A percentile compares a stretch with the other conserved stretches of the same genome.
Evolutionary conservation across 2,329 filamentous ascomycete genomes (phyloP).

Genomic region (Trichoderma cornu-damae): DNA sequence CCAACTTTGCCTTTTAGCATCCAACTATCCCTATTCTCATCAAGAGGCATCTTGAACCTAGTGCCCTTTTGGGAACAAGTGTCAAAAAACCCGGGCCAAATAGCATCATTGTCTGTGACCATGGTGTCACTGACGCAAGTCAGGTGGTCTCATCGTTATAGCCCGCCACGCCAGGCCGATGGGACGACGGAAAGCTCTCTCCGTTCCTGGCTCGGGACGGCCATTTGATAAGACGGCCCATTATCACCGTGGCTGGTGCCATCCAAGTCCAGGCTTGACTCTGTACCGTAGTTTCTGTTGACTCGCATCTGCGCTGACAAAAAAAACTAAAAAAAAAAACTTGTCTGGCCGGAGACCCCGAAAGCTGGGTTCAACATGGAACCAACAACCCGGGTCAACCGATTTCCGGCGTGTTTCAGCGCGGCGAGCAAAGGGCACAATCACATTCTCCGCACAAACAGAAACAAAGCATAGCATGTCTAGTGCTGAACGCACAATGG

Average conservation of each 20-base stretch:
- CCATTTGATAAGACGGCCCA: neutral
- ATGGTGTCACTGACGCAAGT: constrained; percentile 16
- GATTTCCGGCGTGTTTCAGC: too few relatives aligned
- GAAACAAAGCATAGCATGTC: constrained; percentile 8
- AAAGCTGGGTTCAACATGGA: neutral
- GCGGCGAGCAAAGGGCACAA: too few relatives aligned
- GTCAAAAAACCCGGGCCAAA: neutral
- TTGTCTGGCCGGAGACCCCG: neutral
- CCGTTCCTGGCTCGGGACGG: constrained; percentile 4
- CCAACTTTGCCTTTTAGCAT: too few relatives aligned
- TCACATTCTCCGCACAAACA: neutral
- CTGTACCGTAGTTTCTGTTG: neutral
- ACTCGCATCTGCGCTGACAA: neutral
- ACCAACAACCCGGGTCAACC: too few relatives aligned
- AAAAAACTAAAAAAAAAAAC: neutral
- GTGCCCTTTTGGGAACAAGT: constrained; percentile 2
- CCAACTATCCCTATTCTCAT: neutral
- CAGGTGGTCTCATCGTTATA: constrained; percentile 14
- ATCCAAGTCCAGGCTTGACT: neutral
- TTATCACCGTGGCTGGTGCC: neutral
- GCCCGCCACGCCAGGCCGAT: neutral
- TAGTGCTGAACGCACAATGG: constrained; percentile 27
- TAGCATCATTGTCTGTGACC: constrained; percentile 16
- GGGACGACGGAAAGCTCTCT: neutral
- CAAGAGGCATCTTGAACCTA: neutral